Percentiles rank a stretch among this genome's conserved stretches.
phyloP scores from a whole-genome alignment of 2,329 filamentous ascomycete genomes.

The Neurospora crassa region DNA sequence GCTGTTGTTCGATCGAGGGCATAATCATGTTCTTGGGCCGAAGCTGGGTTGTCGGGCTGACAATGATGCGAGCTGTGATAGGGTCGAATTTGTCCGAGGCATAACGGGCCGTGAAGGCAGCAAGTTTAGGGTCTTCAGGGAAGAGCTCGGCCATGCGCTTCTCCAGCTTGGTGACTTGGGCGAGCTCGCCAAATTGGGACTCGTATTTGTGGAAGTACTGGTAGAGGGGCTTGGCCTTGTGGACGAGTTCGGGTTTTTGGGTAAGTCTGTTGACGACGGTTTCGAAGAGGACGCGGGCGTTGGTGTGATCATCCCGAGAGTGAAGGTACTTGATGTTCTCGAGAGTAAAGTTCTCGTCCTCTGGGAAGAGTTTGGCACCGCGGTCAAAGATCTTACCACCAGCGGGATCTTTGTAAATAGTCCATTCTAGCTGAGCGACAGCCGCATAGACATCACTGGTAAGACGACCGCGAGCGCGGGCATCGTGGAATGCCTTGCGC shows the following conservation, averaged over 20 bases:
- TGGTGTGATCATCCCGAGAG: constrained; percentile 84
- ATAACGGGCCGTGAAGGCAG: constrained; percentile 69
- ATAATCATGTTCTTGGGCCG: constrained; percentile 46
- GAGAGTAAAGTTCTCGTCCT: constrained; percentile 85
- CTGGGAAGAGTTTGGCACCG: constrained; percentile 84
- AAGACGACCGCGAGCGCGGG: constrained; percentile 75
- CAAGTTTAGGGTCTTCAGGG: constrained; percentile 71
- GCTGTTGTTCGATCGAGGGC: constrained; percentile 43
- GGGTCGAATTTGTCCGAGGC: constrained; percentile 69
- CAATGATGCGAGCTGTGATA: constrained; percentile 67
- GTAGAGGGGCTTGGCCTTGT: constrained; percentile 77
- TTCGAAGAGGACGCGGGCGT: constrained; percentile 93
- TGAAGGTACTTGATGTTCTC: constrained; percentile 95
- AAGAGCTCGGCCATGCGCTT: constrained; percentile 90
- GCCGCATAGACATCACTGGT: constrained; percentile 94
- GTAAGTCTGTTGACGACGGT: constrained; percentile 79
- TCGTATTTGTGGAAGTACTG: constrained; percentile 93
- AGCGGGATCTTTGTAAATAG: constrained; percentile 89
- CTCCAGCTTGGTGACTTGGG: constrained; percentile 84
- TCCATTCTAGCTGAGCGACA: constrained; percentile 84
- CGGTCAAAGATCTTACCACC: constrained; percentile 95
- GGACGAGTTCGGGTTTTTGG: constrained; percentile 61
- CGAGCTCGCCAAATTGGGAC: constrained; percentile 84
- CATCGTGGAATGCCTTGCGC: constrained; percentile 81
- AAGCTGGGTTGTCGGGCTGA: constrained; percentile 73